Evolutionary conservation across 139 green algal genomes (phyloP).

Genomic region (Gonium pectorale): DNA sequence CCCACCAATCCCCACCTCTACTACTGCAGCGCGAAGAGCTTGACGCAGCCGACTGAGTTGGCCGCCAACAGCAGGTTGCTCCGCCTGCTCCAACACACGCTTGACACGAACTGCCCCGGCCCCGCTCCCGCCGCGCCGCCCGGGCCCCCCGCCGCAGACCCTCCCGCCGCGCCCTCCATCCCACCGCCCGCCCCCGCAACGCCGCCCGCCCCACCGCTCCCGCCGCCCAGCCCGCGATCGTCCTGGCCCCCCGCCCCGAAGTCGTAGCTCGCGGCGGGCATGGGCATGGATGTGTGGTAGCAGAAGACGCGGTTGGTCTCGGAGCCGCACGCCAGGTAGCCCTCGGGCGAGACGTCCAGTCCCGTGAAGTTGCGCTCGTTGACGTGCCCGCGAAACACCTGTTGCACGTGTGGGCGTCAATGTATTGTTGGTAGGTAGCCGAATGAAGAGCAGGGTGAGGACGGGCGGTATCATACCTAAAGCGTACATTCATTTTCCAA

Average conservation of each 20-base stretch:
- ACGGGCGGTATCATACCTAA: no score
- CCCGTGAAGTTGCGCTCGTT: conserved; percentile 98
- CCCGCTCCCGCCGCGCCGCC: neutral
- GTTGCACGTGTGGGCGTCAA: no score
- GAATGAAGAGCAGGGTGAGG: no score
- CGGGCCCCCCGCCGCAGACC: neutral
- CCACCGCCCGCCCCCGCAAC: neutral
- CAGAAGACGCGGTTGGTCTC: conserved; percentile 79
- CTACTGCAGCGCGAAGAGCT: conserved; percentile 45
- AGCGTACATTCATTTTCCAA: no score
- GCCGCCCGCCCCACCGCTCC: neutral
- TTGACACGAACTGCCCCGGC: conserved; percentile 58
- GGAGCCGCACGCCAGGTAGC: conserved; percentile 87
- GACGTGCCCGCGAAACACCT: conserved; percentile 76
- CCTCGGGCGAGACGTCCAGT: conserved; percentile 68
- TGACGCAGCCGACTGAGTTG: conserved; percentile 57
- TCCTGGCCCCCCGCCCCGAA: neutral
- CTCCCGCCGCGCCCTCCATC: neutral
- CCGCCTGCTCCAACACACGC: conserved; percentile 54
- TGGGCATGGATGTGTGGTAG: conserved; percentile 54
- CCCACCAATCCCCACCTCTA: no score
- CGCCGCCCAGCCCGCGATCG: neutral
- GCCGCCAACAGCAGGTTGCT: conserved; percentile 60
- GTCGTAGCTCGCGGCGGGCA: conserved; percentile 27
- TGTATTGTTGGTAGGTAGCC: no score